Evolutionary conservation across 108 stramenopile genomes (phyloP), one percentile per base, ranked within the genome.

Genomic region (Conticribra weissflogii): DNA sequence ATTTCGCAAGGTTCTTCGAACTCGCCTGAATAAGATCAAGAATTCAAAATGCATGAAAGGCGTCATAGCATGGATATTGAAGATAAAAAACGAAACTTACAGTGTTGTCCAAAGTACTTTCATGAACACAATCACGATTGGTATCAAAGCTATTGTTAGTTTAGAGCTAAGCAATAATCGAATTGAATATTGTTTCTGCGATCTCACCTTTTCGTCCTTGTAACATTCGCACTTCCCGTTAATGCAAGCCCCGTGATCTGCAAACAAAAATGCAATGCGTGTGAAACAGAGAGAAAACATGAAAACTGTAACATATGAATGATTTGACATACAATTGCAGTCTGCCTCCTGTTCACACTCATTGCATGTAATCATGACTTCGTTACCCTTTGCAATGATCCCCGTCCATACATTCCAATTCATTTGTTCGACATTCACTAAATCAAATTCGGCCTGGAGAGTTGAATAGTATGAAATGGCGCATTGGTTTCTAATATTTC

Each of bases 371-470:
- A 63, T 49, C 14, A 47, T 49, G 0, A 63, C 61, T 49, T 63
- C 31, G 14, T 48, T 63, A 3, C 61, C 47, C 0, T 41, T 14
- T 15, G 46, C 33, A 27, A 49, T 45, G n/a, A 57, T 31, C 18
- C 56, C 56, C 18, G 56, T 30, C 56, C 56, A 57, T 3, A 57
- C 56, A 57, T 31, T 57, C 56, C 56, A 57, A 15, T 57, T 31
- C 29, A 32, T 31, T 2, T 15, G 28, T n/a, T 1, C 30, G 0
- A 57, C 56, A n/a, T 57, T 31, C 1, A 57, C 29, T 25, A 57
- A 29, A 29, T 32, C n/a, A 57, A 32, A 57, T 3, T 41, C 36
- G 36, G n/a, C n/a, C n/a, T n/a, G n/a, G n/a, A n/a, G n/a, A n/a
- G n/a, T n/a, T n/a, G n/a, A n/a, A n/a, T n/a, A n/a, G n/a, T n/a